phyloP scores from a whole-genome alignment of 169 alveolate genomes.

The Plasmodium berghei region DNA sequence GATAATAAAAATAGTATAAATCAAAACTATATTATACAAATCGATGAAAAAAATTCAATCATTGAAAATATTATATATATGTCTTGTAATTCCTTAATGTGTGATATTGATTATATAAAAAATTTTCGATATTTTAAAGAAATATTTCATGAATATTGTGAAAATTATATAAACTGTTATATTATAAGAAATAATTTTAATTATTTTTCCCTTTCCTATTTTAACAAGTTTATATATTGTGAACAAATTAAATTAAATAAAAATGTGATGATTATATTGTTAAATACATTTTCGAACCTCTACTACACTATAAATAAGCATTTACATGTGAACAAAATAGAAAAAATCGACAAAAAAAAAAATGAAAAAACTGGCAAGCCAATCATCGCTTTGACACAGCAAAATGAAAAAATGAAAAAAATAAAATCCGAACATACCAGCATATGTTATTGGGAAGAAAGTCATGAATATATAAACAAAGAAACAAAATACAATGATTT shows the following conservation, averaged over 20 bases:
- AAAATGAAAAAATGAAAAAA: not conserved
- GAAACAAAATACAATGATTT: not conserved
- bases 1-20: not conserved
- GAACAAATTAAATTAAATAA: not conserved
- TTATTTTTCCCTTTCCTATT: conserved; percentile 17
- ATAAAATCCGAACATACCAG: not conserved
- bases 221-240: conserved; percentile 4
- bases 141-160: conserved; percentile 29
- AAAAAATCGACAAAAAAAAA: not conserved
- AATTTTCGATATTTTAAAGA: conserved; percentile 37
- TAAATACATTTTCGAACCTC: conserved; percentile 21
- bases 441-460: too few relatives aligned
- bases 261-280: not conserved
- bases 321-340: not conserved
- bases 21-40: not conserved
- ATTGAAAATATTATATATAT: conserved; percentile 4
- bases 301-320: conserved; percentile 33
- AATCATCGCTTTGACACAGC: not conserved
- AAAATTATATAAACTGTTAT: conserved; percentile 4
- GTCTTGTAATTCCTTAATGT: conserved; percentile 10
- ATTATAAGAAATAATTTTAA: not conserved
- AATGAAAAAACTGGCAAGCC: not conserved
- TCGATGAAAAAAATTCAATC: not conserved
- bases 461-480: not conserved
- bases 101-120: conserved; percentile 2